Evolutionary conservation across 371 early-diverging fungal species (phyloP).

Genomic region (Choanephora cucurbitarum): DNA sequence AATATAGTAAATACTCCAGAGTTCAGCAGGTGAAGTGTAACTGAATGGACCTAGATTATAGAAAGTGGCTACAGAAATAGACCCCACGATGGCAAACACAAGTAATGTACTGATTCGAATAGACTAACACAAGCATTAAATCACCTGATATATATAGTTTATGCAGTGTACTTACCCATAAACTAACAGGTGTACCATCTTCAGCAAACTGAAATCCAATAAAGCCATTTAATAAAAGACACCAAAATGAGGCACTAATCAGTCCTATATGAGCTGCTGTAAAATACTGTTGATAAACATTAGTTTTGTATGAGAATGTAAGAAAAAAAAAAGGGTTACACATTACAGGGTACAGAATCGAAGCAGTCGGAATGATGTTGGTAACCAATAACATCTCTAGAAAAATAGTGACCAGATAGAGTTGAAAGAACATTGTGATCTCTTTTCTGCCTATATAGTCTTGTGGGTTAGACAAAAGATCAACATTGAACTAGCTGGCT

Average conservation of each 20-base stretch:
- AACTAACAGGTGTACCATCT: conserved; percentile 80
- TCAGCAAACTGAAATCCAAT: conserved; percentile 92
- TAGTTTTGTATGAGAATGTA: too few species aligned
- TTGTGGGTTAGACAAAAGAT: not conserved
- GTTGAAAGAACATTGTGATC: conserved; percentile 89
- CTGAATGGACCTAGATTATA: conserved; percentile 62
- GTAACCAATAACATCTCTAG: conserved; percentile 80
- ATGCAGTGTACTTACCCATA: conserved; percentile 48
- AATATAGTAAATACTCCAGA: conserved; percentile 78
- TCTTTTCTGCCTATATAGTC: conserved; percentile 74
- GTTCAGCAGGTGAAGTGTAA: conserved; percentile 58
- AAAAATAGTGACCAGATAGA: conserved; percentile 70
- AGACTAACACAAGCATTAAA: conserved; percentile 46
- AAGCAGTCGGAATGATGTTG: conserved; percentile 80
- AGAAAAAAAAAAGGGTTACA: too few species aligned
- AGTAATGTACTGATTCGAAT: conserved; percentile 69
- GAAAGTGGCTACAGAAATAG: conserved; percentile 80
- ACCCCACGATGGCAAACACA: conserved; percentile 63
- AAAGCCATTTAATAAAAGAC: conserved; percentile 85
- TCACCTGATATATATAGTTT: conserved; percentile 3
- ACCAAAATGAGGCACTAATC: conserved; percentile 77
- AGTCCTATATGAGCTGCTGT: conserved; percentile 74
- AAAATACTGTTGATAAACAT: conserved; percentile 73
- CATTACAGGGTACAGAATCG: conserved; percentile 70
- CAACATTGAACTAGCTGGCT: not conserved